These are phyloP conservation scores for Xylariaceae sp. DNA, from an alignment of 2,329 filamentous ascomycete species.

Conservation along the genomic window DNA sequence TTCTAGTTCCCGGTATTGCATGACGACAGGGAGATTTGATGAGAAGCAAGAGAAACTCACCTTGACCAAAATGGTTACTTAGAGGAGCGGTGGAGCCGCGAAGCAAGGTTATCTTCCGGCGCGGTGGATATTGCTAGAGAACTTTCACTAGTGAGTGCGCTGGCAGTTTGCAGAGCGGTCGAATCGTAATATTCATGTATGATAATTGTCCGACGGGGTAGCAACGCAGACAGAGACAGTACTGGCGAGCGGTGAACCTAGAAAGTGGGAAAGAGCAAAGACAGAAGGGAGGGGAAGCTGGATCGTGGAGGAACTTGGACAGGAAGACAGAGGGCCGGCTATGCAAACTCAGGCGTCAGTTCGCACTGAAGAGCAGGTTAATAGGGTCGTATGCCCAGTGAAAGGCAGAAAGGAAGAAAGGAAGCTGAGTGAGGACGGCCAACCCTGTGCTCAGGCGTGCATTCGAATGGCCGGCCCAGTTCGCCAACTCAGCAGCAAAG, in stretches of 20 bases:
- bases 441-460: too few species aligned
- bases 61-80: slow-evolving; percentile 33
- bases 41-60: slow-evolving; percentile 35
- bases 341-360: slow-evolving; percentile 6
- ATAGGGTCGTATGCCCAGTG: slow-evolving; percentile 9
- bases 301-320: slow-evolving; percentile 30
- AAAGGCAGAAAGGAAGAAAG: slow-evolving; percentile 7
- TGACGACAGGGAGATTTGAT: slow-evolving; percentile 30
- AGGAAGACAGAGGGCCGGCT: slow-evolving; percentile 24
- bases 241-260: slow-evolving; percentile 17
- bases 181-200: slow-evolving; percentile 6
- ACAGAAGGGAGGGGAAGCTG: slow-evolving; percentile 30
- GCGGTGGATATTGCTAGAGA: slow-evolving; percentile 29
- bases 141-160: slow-evolving; percentile 15
- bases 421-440: slow-evolving; percentile 6
- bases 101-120: slow-evolving; percentile 41
- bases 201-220: neutral
- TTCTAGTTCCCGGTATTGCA: slow-evolving; percentile 24
- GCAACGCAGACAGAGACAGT: slow-evolving; percentile 12
- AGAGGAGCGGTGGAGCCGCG: slow-evolving; percentile 43
- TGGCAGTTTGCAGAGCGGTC: slow-evolving; percentile 1
- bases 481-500: slow-evolving; percentile 40
- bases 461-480: slow-evolving; percentile 29
- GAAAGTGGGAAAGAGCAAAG: slow-evolving; percentile 22
- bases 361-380: slow-evolving; percentile 13